phyloP scores from a whole-genome alignment of 176 grass and related monocot species.

The Stipa capillata region DNA sequence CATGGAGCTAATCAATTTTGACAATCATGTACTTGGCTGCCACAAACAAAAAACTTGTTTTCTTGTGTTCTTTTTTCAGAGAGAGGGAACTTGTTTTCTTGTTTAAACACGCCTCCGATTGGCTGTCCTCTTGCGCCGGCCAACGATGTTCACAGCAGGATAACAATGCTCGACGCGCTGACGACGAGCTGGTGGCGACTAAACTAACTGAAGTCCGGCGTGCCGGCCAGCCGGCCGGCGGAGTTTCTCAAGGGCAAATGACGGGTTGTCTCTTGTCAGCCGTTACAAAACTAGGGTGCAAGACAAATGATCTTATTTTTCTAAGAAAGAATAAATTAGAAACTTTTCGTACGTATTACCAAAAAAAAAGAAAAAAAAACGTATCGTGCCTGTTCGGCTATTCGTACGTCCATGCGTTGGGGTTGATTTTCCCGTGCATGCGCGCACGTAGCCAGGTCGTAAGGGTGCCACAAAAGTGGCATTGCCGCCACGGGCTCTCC shows the following conservation, averaged over 20 bases:
- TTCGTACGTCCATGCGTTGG: neutral
- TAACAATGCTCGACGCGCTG: neutral
- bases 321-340: too few species aligned
- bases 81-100: too few species aligned
- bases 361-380: too few species aligned
- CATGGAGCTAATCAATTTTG: neutral
- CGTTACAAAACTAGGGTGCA: neutral
- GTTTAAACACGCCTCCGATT: neutral
- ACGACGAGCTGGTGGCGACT: neutral
- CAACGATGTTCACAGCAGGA: neutral
- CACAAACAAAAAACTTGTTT: neutral
- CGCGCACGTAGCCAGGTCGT: neutral
- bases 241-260: neutral
- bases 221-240: neutral
- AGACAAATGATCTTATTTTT: too few species aligned
- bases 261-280: neutral
- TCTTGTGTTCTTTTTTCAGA: too few species aligned
- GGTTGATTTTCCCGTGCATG: slow-evolving; percentile 7
- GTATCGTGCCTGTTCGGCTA: neutral
- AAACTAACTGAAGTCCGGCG: neutral
- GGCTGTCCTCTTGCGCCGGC: neutral
- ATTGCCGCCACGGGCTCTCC: neutral
- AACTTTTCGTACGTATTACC: too few species aligned
- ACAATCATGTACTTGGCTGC: neutral
- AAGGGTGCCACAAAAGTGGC: neutral